Evolutionary conservation across 306 rosid species (phyloP), one percentile per base, ranked within the genome.

Genomic region (Fagus sylvatica): DNA sequence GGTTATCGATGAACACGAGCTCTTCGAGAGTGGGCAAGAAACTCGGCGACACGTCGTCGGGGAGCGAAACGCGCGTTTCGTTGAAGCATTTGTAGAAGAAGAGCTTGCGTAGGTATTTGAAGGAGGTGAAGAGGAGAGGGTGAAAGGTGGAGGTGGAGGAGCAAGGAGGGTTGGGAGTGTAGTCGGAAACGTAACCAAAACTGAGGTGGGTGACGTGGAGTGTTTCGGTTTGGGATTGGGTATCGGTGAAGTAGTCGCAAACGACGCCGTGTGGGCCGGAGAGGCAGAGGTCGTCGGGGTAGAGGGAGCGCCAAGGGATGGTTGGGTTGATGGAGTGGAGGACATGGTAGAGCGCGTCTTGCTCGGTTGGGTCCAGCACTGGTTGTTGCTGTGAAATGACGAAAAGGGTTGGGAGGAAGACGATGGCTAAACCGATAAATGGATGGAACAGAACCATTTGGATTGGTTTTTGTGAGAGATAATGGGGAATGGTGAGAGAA

Each of bases 41-140:
- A 22, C 85, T 19, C 1, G 79, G 69, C 0, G 73, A 5, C 12
- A 51, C n/a, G 11, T 60, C 53, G 34, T 60, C 74, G 22, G 88
- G 84, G 7, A 85, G 19, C 7, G 83, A 76, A 46, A 85, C 82
- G 9, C 12, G 79, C 28, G 82, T 32, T 2, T 39, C 74, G 81
- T 90, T 87, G 88, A 94, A 94, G 86, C 97, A 94, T 43, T 81
- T 85, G 79, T 90, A 94, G 70, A 94, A 89, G 89, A 90, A 89
- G 69, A 94, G 94, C 86, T 88, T 94, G 2, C 89, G 86, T 5
- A 94, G 92, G 74, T 71, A 85, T 7, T 71, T 69, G 82, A 94
- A 89, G 5, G 94, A 77, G 9, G 89, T 74, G 85, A 90, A 90
- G 66, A 94, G 84, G 0, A 67, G 61, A 16, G 97, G 89, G 84